A percentile compares a stretch with the other conserved stretches of the same genome.
These are phyloP conservation scores for Globisporangium lucens DNA, from an alignment of 352 stramenopile species.

Conservation along the genomic window DNA sequence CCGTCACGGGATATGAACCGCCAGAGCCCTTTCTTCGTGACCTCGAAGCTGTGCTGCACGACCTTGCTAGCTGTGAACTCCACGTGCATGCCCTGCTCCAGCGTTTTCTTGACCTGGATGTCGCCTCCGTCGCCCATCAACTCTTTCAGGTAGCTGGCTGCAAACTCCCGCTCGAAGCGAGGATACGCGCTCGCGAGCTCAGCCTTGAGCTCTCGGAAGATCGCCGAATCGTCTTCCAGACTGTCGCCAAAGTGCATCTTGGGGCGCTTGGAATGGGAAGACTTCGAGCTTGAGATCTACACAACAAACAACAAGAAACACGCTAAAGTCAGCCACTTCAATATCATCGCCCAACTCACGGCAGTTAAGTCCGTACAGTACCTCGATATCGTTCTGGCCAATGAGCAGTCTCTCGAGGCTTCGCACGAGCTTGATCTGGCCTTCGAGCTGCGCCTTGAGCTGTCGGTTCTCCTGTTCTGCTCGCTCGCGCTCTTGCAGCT, in stretches of 20 bases:
- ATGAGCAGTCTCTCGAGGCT: slow-evolving; percentile 26
- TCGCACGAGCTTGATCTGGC: slow-evolving; percentile 29
- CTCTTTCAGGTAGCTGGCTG: slow-evolving; percentile 6
- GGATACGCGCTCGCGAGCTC: slow-evolving; percentile 19
- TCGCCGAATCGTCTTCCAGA: slow-evolving; percentile 21
- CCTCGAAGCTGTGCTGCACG: slow-evolving; percentile 31
- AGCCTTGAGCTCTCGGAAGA: slow-evolving; percentile 31
- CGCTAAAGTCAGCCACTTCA: neutral
- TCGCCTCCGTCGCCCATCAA: slow-evolving; percentile 14
- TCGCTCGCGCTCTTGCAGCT: slow-evolving; percentile 23
- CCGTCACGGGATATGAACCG: slow-evolving; percentile 30
- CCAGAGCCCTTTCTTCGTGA: slow-evolving; percentile 32
- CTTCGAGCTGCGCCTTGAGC: slow-evolving; percentile 27
- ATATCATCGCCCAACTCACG: neutral
- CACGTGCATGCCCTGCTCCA: slow-evolving; percentile 23
- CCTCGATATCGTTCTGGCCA: slow-evolving; percentile 24
- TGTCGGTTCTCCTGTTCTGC: slow-evolving; percentile 31
- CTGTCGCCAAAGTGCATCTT: slow-evolving; percentile 11
- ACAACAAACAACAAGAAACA: neutral
- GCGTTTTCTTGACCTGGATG: slow-evolving; percentile 19
- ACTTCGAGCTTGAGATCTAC: slow-evolving; percentile 12
- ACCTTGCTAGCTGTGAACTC: slow-evolving; percentile 32
- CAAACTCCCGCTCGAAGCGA: slow-evolving; percentile 21
- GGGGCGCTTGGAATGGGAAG: slow-evolving; percentile 17
- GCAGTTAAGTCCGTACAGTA: too few species aligned